Percentiles rank a stretch among this genome's conserved stretches.
Evolutionary conservation across 2,329 filamentous ascomycete genomes (phyloP).

Genomic region (Colletotrichum lupini): DNA sequence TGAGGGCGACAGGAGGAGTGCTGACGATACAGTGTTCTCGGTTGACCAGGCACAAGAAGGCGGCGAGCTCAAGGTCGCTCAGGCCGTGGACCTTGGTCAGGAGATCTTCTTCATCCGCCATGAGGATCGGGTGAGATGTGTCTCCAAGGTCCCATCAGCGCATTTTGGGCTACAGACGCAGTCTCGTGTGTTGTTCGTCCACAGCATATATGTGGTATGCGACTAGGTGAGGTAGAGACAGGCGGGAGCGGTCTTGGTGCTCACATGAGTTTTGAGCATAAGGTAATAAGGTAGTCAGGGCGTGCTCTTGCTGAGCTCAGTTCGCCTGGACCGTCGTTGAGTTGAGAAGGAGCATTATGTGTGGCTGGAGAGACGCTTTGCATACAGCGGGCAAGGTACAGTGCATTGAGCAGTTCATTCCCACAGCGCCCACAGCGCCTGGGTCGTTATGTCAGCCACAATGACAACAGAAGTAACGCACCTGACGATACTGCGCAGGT

Average conservation of each 20-base stretch:
- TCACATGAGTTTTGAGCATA: neutral
- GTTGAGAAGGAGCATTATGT: constrained; percentile 1
- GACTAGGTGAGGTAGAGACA: neutral
- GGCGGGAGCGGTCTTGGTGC: constrained; percentile 1
- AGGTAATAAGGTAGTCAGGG: too few species aligned
- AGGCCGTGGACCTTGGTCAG: constrained; percentile 79
- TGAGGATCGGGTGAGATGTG: constrained; percentile 46
- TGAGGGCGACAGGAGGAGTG: constrained; percentile 70
- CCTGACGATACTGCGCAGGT: neutral
- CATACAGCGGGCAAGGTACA: neutral
- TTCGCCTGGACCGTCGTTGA: constrained; percentile 15
- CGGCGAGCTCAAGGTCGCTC: constrained; percentile 88
- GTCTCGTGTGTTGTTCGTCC: constrained; percentile 17
- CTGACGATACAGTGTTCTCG: constrained; percentile 91
- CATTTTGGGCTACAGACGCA: constrained; percentile 25
- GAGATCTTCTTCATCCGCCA: constrained; percentile 69
- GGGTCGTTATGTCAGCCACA: constrained; percentile 29
- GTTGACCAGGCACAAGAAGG: constrained; percentile 82
- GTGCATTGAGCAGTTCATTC: neutral
- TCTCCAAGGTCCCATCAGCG: constrained; percentile 25
- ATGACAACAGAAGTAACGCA: constrained; percentile 2
- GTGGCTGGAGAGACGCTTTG: constrained; percentile 10
- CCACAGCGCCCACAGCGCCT: neutral
- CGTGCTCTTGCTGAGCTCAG: neutral
- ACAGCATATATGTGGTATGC: constrained; percentile 11